phyloP scores from a whole-genome alignment of 2,329 filamentous ascomycete species.

The Fusarium virguliforme region DNA sequence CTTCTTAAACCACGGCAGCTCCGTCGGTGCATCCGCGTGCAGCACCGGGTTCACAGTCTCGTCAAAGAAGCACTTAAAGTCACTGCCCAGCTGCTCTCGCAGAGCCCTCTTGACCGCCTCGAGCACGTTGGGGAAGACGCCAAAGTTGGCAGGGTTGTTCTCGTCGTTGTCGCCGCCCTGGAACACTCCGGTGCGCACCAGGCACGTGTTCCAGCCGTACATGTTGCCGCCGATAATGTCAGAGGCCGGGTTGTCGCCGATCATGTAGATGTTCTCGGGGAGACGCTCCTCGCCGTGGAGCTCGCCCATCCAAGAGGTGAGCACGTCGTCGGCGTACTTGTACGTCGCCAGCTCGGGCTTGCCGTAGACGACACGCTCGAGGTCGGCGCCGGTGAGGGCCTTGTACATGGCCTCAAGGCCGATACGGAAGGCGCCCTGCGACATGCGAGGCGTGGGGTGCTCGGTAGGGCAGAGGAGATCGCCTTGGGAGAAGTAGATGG shows the following conservation, averaged over 20 bases:
- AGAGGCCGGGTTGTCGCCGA: slow-evolving; percentile 81
- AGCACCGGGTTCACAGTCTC: slow-evolving; percentile 79
- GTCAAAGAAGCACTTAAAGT: slow-evolving; percentile 82
- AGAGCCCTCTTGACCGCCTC: slow-evolving; percentile 77
- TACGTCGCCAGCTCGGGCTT: slow-evolving; percentile 86
- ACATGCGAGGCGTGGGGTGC: slow-evolving; percentile 85
- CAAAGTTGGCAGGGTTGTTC: slow-evolving; percentile 83
- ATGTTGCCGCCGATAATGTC: slow-evolving; percentile 76
- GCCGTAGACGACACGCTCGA: slow-evolving; percentile 59
- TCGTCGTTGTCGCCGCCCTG: slow-evolving; percentile 83
- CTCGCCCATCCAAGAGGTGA: slow-evolving; percentile 81
- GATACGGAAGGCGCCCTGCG: slow-evolving; percentile 88
- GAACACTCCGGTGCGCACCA: slow-evolving; percentile 85
- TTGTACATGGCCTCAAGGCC: slow-evolving; percentile 84
- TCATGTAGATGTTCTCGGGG: slow-evolving; percentile 85
- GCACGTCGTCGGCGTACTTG: slow-evolving; percentile 73
- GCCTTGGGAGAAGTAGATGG: slow-evolving; percentile 86
- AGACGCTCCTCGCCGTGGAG: slow-evolving; percentile 80
- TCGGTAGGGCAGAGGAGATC: slow-evolving; percentile 88
- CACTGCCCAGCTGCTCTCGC: slow-evolving; percentile 78
- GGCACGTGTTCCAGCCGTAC: slow-evolving; percentile 86
- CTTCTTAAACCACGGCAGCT: slow-evolving; percentile 45
- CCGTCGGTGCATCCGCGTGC: slow-evolving; percentile 57
- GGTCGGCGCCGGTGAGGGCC: slow-evolving; percentile 70
- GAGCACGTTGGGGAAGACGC: slow-evolving; percentile 81